A percentile compares a stretch with the other conserved stretches of the same genome.
phyloP scores from a whole-genome alignment of 768 basidiomycete species.

The Russula lepida region DNA sequence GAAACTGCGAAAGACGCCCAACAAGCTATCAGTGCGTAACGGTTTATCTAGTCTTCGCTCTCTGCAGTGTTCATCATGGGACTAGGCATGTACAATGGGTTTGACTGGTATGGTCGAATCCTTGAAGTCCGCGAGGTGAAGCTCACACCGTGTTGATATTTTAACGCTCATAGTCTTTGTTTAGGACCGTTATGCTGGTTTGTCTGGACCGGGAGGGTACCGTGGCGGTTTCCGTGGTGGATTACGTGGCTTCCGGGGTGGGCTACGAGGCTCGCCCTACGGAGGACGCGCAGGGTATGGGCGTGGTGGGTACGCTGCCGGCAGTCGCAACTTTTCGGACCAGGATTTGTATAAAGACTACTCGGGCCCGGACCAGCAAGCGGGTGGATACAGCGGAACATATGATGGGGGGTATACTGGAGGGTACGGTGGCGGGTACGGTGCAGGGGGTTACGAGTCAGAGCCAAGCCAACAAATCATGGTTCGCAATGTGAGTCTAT shows the following conservation, averaged over 20 bases:
- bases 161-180: background rate
- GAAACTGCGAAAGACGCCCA: conserved; percentile 85
- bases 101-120: conserved; percentile 92
- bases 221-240: conserved; percentile 45
- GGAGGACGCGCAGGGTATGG: conserved; percentile 49
- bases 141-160: background rate
- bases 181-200: conserved; percentile 83
- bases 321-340: conserved; percentile 69
- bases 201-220: conserved; percentile 55
- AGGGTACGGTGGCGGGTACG: conserved; percentile 9
- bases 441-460: conserved; percentile 40
- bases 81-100: conserved; percentile 91
- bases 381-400: conserved; percentile 31
- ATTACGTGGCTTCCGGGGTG: conserved; percentile 37
- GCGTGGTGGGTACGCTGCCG: conserved; percentile 41
- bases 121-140: conserved; percentile 92
- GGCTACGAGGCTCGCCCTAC: conserved; percentile 43
- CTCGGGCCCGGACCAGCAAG: conserved; percentile 72
- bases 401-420: conserved; percentile 31
- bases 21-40: conserved; percentile 76
- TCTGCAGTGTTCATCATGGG: background rate
- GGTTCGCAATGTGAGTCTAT: conserved; percentile 84
- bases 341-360: conserved; percentile 91
- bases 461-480: conserved; percentile 96
- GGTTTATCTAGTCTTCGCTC: background rate